A percentile compares a stretch with the other conserved stretches of the same genome.
These are phyloP conservation scores for Hemisphaericaspora subhashii DNA, from an alignment of 1,139 yeast species.

Conservation along the genomic window DNA sequence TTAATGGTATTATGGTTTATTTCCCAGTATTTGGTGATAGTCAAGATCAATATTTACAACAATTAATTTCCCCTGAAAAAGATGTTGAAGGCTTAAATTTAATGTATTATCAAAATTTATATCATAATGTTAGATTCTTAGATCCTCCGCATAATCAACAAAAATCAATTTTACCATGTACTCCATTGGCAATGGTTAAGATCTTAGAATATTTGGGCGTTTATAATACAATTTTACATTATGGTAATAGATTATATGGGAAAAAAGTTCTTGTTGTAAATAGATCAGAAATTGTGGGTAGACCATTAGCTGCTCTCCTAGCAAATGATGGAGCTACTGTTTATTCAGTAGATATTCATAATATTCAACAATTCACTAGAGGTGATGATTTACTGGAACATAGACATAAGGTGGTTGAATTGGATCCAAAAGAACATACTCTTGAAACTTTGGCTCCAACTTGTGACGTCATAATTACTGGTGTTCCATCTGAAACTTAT, in stretches of 20 bases:
- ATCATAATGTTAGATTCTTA: conserved; percentile 84
- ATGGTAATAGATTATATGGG: conserved; percentile 91
- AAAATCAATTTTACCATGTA: conserved; percentile 91
- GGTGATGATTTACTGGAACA: conserved; percentile 85
- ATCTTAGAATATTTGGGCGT: conserved; percentile 87
- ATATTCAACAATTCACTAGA: conserved; percentile 87
- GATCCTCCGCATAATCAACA: conserved; percentile 65
- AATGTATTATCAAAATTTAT: conserved; percentile 87
- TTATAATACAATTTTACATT: conserved; percentile 75
- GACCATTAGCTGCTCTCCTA: conserved; percentile 91
- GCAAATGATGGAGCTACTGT: conserved; percentile 98
- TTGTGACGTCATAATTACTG: conserved; percentile 93
- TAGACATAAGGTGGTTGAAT: conserved; percentile 81
- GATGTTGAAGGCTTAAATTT: conserved; percentile 96
- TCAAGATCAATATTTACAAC: conserved; percentile 94
- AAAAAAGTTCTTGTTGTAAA: conserved; percentile 88
- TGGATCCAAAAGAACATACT: conserved; percentile 42
- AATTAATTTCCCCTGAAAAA: conserved; percentile 79
- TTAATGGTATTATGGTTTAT: conserved; percentile 96
- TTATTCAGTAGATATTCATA: conserved; percentile 84
- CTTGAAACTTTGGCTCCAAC: conserved; percentile 65
- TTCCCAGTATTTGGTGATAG: conserved; percentile 96
- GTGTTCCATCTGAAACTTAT: conserved; percentile 82
- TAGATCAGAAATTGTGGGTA: conserved; percentile 93
- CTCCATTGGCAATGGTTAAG: conserved; percentile 93